Evolutionary conservation across 176 grass and related monocot species (phyloP).

Genomic region (Rhipidocladum racemiflorum): DNA sequence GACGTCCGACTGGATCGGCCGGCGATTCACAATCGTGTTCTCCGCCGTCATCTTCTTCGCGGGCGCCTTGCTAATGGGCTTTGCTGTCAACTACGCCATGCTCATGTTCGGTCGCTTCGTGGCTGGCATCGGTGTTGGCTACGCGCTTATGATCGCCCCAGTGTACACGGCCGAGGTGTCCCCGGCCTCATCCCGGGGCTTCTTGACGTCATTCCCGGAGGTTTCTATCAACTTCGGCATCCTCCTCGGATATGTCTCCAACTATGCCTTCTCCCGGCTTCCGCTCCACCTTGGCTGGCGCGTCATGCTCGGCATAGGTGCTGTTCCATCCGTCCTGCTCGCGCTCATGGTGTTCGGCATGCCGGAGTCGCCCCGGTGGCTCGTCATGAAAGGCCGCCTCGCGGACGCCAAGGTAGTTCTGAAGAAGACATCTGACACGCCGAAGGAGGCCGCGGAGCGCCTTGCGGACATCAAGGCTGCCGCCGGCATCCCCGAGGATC

Average conservation of each 20-base stretch:
- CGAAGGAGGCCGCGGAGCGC: conserved; percentile 57
- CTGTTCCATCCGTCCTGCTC: conserved; percentile 60
- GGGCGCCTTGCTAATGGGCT: conserved; percentile 72
- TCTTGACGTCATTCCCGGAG: conserved; percentile 84
- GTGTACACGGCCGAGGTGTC: conserved; percentile 82
- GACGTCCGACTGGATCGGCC: conserved; percentile 84
- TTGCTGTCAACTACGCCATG: conserved; percentile 63
- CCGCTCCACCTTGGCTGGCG: conserved; percentile 48
- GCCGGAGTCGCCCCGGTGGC: conserved; percentile 85
- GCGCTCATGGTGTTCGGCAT: conserved; percentile 60
- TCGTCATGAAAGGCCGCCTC: conserved; percentile 71
- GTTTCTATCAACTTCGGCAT: conserved; percentile 89
- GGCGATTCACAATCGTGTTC: conserved; percentile 70
- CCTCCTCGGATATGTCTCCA: conserved; percentile 79
- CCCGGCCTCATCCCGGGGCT: conserved; percentile 60
- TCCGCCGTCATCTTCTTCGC: conserved; percentile 69
- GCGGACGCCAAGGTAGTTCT: conserved; percentile 61
- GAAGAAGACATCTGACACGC: conserved; percentile 54
- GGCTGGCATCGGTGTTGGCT: conserved; percentile 69
- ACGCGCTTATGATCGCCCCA: conserved; percentile 83
- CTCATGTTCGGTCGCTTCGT: conserved; percentile 84
- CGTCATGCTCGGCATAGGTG: conserved; percentile 81
- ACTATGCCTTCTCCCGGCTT: conserved; percentile 59
- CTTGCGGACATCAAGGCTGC: conserved; percentile 64
- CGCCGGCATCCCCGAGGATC: too few relatives aligned